Evolutionary conservation across 2,329 filamentous ascomycete species (phyloP), one percentile per base, ranked within the genome.

Genomic region (Aspergillus sp.): DNA sequence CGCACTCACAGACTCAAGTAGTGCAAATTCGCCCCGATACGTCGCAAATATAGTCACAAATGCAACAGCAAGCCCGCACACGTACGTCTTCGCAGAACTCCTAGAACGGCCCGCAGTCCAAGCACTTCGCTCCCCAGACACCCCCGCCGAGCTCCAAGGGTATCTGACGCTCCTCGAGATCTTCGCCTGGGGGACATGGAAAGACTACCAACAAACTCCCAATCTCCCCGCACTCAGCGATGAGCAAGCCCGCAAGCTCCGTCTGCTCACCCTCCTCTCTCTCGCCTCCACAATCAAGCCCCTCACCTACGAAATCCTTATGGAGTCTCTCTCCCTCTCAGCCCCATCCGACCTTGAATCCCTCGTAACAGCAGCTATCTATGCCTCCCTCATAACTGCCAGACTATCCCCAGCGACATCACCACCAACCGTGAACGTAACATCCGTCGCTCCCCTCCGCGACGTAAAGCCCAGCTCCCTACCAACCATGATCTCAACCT

Each of bases 31-130:
- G 11, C 88, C 91, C 41, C 88, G 90, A 66, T 91, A 92, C 58
- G 89, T 93, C 43, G 88, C 90, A 69, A 92, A 96, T 72, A 85
- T 98, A 54, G 85, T 98, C 72, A 86, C 83, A 45, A 90, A 92
- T 76, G 95, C 93, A 61, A 98, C 92, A 51, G 92, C 91, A n/a
- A 88, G 88, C 56, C 86, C 90, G 27, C 90, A 92, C 75, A 96
- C 93, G 64, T 99, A 89, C 75, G 84, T 98, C 77, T 99, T 99
- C 79, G 86, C 90, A 65, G 93, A 98, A 78, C 87, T 99, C n/a
- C 86, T 99, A 39, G 84, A 90, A 67, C 86, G 87, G 1, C 86
- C 90, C 0, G 86, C 91, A 66, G 87, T 98, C 64, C 90, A 95
- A 75, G 82, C 85, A 12, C 86, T 98, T 45, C 75, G 80, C 24